These are phyloP conservation scores for Blastobotrys malaysiensis DNA, from an alignment of 1,139 yeast species.

Conservation along the genomic window DNA sequence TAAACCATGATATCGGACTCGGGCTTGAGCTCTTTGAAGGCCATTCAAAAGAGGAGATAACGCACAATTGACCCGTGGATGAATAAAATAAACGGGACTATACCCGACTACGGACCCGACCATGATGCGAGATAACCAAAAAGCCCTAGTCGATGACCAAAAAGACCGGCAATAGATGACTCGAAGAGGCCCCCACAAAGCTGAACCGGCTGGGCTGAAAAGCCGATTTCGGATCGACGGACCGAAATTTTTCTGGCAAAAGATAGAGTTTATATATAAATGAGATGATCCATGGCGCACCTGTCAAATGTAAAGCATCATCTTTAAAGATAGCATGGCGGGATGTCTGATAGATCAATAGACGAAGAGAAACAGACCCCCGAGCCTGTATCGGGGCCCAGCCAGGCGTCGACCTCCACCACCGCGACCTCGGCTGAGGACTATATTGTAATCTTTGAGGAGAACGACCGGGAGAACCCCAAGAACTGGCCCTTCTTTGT, in stretches of 20 bases:
- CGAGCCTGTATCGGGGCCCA: not conserved
- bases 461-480: constrained; percentile 27
- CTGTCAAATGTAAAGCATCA: not conserved
- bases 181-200: too few relatives aligned
- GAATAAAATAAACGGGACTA: too few relatives aligned
- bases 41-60: too few relatives aligned
- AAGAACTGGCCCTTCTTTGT: constrained; percentile 36
- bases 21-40: not conserved
- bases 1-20: not conserved
- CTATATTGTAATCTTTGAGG: constrained; percentile 12
- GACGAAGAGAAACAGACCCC: not conserved
- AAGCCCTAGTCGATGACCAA: too few relatives aligned
- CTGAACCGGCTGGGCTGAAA: not conserved
- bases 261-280: not conserved
- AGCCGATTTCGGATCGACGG: not conserved
- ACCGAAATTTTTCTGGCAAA: not conserved
- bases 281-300: not conserved
- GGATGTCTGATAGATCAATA: not conserved
- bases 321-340: not conserved
- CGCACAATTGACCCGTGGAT: too few relatives aligned
- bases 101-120: too few relatives aligned
- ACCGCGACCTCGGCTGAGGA: not conserved
- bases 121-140: too few relatives aligned
- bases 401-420: not conserved
- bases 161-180: not conserved